Percentiles rank a stretch among this genome's conserved stretches.
Conservation (phyloP, 139 green algal species). For the Chlorella sp. region DNA sequence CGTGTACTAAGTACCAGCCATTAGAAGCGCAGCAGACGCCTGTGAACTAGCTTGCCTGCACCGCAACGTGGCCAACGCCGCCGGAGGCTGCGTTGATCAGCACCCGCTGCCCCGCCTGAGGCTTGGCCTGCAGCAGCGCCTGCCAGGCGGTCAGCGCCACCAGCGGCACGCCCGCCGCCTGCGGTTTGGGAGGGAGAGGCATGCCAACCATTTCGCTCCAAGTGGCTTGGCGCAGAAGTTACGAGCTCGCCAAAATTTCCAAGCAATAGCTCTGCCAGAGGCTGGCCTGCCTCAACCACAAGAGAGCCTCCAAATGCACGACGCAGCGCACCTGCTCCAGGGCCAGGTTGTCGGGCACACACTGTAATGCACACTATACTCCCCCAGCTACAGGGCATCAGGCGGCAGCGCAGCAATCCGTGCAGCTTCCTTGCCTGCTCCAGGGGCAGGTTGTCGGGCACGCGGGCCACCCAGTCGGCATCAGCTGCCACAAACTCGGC, state of each 20-base stretch:
- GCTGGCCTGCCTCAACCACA: no score
- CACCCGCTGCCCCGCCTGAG: slow-evolving; percentile 36
- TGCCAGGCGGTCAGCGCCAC: slow-evolving; percentile 45
- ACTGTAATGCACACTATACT: no score
- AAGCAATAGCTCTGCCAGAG: no score
- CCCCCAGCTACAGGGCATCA: no score
- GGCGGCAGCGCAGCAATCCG: no score
- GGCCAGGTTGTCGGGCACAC: no score
- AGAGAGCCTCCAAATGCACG: no score
- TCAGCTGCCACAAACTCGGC: slow-evolving; percentile 35
- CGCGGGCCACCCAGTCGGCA: slow-evolving; percentile 10
- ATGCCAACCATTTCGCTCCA: no score
- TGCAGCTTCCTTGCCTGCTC: not conserved
- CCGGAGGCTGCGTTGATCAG: slow-evolving; percentile 55
- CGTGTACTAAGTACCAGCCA: no score
- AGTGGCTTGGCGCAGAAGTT: no score
- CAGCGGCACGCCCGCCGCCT: slow-evolving; percentile 38
- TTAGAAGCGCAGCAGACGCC: no score
- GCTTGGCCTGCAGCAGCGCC: slow-evolving; percentile 29
- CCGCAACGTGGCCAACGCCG: slow-evolving; percentile 58
- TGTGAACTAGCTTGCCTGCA: slow-evolving; percentile 50
- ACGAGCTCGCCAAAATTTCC: no score
- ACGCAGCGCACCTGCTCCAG: not conserved
- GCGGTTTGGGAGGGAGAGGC: not conserved
- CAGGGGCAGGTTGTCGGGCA: slow-evolving; percentile 28